A percentile compares a stretch with the other conserved stretches of the same genome.
Conservation (phyloP, 2,329 filamentous ascomycete species). For the Sclerotinia glacialis region DNA sequence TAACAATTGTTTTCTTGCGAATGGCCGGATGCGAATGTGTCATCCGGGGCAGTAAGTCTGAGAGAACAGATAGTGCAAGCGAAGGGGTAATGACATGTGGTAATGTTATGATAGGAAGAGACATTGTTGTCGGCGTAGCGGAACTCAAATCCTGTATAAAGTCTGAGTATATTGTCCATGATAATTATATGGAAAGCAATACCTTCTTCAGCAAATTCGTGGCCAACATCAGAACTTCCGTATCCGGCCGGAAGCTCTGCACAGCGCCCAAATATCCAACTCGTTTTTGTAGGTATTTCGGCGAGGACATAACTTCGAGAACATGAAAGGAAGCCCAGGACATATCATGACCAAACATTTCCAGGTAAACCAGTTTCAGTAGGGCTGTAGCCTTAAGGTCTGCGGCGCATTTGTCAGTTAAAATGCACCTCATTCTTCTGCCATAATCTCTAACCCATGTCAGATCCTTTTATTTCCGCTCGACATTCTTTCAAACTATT, state of each 20-base stretch:
- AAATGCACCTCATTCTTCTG: not conserved
- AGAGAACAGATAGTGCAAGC: conserved; percentile 82
- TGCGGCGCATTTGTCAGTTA: conserved; percentile 39
- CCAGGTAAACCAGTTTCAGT: conserved; percentile 92
- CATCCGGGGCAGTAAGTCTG: conserved; percentile 81
- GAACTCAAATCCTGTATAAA: conserved; percentile 65
- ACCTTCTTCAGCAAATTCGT: conserved; percentile 96
- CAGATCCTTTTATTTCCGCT: conserved; percentile 83
- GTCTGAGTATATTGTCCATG: conserved; percentile 22
- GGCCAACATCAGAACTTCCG: conserved; percentile 94
- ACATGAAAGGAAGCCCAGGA: conserved; percentile 99
- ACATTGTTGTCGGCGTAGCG: conserved; percentile 71
- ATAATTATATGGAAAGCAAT: conserved; percentile 12
- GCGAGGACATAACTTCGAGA: conserved; percentile 96
- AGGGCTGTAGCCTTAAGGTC: conserved; percentile 96
- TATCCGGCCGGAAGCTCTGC: conserved; percentile 93
- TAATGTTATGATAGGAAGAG: conserved; percentile 83
- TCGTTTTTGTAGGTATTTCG: conserved; percentile 91
- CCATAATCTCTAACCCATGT: conserved; percentile 67
- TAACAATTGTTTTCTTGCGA: conserved; percentile 94
- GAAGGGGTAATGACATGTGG: conserved; percentile 93
- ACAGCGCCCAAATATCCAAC: conserved; percentile 93
- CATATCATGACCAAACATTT: conserved; percentile 99
- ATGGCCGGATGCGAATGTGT: conserved; percentile 82
- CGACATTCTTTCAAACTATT: conserved; percentile 93